Evolutionary conservation across 2,329 filamentous ascomycete genomes (phyloP).

Genomic region (Polytolypa hystricis): DNA sequence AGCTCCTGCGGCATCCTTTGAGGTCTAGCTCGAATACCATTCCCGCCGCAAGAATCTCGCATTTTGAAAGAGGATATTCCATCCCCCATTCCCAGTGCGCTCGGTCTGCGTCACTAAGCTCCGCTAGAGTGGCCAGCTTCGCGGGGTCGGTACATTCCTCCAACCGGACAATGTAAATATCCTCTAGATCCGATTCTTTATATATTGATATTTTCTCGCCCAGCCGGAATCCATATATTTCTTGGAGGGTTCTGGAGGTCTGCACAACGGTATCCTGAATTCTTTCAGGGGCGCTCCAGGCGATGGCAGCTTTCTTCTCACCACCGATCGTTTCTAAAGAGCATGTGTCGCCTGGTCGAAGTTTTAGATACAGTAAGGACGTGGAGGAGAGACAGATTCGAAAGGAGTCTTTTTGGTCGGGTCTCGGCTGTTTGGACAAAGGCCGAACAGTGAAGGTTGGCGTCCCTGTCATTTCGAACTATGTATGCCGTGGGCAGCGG

Average conservation of each 20-base stretch:
- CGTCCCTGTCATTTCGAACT: slow-evolving; percentile 24
- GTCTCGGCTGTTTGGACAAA: slow-evolving; percentile 36
- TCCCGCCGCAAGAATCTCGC: slow-evolving; percentile 59
- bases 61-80: slow-evolving; percentile 36
- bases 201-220: slow-evolving; percentile 57
- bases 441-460: slow-evolving; percentile 44
- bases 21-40: slow-evolving; percentile 56
- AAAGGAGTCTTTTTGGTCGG: slow-evolving; percentile 46
- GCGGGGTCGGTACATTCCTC: slow-evolving; percentile 44
- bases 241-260: slow-evolving; percentile 62
- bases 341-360: slow-evolving; percentile 50
- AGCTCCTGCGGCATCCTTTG: slow-evolving; percentile 48
- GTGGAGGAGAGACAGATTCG: slow-evolving; percentile 47
- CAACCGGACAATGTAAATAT: slow-evolving; percentile 49
- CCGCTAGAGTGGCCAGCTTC: slow-evolving; percentile 13
- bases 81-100: slow-evolving; percentile 40
- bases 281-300: slow-evolving; percentile 51
- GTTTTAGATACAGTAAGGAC: slow-evolving; percentile 43
- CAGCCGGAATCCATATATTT: slow-evolving; percentile 60
- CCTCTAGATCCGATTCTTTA: slow-evolving; percentile 41
- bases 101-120: slow-evolving; percentile 25
- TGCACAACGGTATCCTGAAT: slow-evolving; percentile 58
- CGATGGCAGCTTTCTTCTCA: slow-evolving; percentile 46
- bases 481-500: too few species aligned
- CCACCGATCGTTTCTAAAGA: slow-evolving; percentile 21